phyloP scores from a whole-genome alignment of 768 basidiomycete genomes.

The Leccinum truebloodii region DNA sequence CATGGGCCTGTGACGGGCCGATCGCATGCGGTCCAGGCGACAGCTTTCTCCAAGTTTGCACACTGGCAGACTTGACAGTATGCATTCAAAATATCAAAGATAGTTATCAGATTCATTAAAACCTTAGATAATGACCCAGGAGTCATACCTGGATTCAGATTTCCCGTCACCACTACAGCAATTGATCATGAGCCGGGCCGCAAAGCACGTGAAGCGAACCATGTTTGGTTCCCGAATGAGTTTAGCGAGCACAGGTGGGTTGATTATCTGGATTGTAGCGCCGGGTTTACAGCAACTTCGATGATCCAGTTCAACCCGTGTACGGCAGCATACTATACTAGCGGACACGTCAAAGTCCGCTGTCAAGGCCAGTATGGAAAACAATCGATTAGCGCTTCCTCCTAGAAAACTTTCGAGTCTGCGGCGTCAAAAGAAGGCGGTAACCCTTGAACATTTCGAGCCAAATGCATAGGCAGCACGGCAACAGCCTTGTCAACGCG shows the following conservation, averaged over 20 bases:
- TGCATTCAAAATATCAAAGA: background rate
- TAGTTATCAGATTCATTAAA: background rate
- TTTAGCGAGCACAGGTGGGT: constrained; percentile 13
- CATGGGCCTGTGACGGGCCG: background rate
- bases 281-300: constrained; percentile 14
- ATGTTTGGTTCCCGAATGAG: background rate
- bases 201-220: background rate
- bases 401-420: constrained; percentile 14
- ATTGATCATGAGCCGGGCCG: background rate
- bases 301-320: background rate
- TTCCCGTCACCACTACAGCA: constrained; percentile 3
- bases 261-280: background rate
- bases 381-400: constrained; percentile 12
- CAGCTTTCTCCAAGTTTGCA: background rate
- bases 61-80: background rate
- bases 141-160: background rate
- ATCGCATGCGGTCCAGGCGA: background rate
- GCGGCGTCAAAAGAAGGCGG: constrained; percentile 22
- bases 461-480: constrained; percentile 19
- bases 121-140: background rate
- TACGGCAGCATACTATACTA: constrained; percentile 1
- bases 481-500: constrained; percentile 36
- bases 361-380: constrained; percentile 14
- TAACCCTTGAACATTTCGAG: constrained; percentile 23
- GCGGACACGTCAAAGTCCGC: constrained; percentile 12